Evolutionary conservation across 768 basidiomycete genomes (phyloP).

Genomic region (Tephrocybe sp.): DNA sequence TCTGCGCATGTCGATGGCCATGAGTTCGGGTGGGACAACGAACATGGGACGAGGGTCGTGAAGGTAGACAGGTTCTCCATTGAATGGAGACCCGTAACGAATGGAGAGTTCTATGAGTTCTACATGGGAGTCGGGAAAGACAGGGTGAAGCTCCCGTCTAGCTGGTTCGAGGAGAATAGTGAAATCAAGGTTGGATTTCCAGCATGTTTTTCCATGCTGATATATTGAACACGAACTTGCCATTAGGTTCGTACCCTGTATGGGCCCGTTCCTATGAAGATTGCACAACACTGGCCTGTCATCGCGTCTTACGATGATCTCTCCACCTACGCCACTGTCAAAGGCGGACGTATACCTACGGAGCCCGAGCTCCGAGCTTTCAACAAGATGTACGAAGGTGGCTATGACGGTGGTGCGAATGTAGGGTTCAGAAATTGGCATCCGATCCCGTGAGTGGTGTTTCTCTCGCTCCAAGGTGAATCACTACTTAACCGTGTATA

Average conservation of each 20-base stretch:
- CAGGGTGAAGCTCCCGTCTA: conserved; percentile 58
- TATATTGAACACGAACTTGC: background rate
- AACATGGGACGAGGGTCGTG: conserved; percentile 68
- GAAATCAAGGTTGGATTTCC: conserved; percentile 44
- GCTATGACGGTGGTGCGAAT: conserved; percentile 79
- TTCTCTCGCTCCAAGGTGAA: background rate
- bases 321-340: conserved; percentile 75
- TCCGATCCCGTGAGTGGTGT: conserved; percentile 72
- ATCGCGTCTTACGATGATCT: conserved; percentile 77
- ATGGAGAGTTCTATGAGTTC: conserved; percentile 80
- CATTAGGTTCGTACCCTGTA: conserved; percentile 82
- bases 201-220: background rate
- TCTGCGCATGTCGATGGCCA: conserved; percentile 48
- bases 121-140: conserved; percentile 46
- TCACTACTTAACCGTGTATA: background rate
- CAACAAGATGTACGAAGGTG: conserved; percentile 69
- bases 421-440: conserved; percentile 93
- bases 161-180: conserved; percentile 65
- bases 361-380: conserved; percentile 86
- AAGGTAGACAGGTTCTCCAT: conserved; percentile 71
- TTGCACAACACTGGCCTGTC: conserved; percentile 86
- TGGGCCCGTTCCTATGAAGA: conserved; percentile 75
- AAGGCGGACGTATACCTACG: conserved; percentile 93
- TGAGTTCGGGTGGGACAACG: conserved; percentile 95
- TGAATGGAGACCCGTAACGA: conserved; percentile 85